Base-by-base conservation (phyloP, 306 rosid species). In the Cucurbita maxima region DNA sequence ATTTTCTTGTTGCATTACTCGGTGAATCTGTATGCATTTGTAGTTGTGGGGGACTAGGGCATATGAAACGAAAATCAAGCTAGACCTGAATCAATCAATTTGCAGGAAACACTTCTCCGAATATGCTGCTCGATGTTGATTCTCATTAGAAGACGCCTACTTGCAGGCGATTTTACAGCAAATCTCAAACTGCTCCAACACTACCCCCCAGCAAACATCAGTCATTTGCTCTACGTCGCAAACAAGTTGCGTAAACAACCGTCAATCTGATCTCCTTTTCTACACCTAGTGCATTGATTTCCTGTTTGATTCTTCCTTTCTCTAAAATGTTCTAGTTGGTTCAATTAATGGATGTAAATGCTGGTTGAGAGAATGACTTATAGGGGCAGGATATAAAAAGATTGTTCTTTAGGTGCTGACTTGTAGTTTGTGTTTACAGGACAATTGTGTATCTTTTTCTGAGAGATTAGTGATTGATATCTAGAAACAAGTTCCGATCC, bases 161-260 rank as follows among this genome's bases (percentile, higher is more conserved):
- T 95, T 51, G 99, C 97, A 0, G 99, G 99, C 25, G 99, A 95
- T 95, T 95, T 95, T 82, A 95, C 99, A 44, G 85, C 96, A 2
- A 95, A 91, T 88, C 99, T 95, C 73, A 95, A 95, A 83, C 81
- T 95, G 82, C 88, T 95, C 75, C 99, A 95, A 75, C 81, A 79
- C 74, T 95, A 91, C 71, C 99, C 99, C 8, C 82, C 97, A 0
- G 86, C 99, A 48, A 95, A 91, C 84, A 95, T 95, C 73, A 84
- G 99, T 54, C 99, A 95, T 88, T 83, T 91, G 87, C 96, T 95
- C 56, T 91, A 95, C 60, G 99, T 95, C 58, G 99, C 99, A 70
- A 89, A 91, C 85, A 95, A 95, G 89, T 77, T 95, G 82, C 93
- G 99, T 80, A 83, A 81, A 80, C 89, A 85, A 80, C 82, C 89